Percentiles rank a stretch among this genome's conserved stretches.
Evolutionary conservation across 2,329 filamentous ascomycete genomes (phyloP).

Genomic region (Thermomyces lanuginosus): DNA sequence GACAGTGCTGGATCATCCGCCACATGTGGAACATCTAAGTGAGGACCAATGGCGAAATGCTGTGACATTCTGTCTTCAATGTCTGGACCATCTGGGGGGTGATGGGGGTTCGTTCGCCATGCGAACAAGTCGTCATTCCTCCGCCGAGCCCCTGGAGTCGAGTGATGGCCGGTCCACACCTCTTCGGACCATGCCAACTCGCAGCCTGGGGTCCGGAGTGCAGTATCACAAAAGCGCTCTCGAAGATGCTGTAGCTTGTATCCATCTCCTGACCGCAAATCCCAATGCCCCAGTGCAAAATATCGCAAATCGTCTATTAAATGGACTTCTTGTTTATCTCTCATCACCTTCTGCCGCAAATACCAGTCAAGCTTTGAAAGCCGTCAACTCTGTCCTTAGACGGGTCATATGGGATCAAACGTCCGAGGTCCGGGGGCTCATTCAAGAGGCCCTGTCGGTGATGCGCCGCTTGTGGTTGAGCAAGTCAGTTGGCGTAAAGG

Average conservation of each 20-base stretch:
- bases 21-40: constrained; percentile 66
- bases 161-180: constrained; percentile 16
- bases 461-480: constrained; percentile 63
- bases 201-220: constrained; percentile 11
- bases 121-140: constrained; percentile 13
- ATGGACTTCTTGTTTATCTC: constrained; percentile 44
- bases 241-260: constrained; percentile 46
- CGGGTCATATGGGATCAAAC: constrained; percentile 53
- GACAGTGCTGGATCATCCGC: constrained; percentile 51
- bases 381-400: constrained; percentile 55
- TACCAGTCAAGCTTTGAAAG: constrained; percentile 55
- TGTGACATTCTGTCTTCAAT: constrained; percentile 53
- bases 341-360: constrained; percentile 40
- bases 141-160: constrained; percentile 14
- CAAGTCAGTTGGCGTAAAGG: constrained; percentile 50
- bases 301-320: constrained; percentile 40
- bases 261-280: constrained; percentile 47
- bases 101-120: constrained; percentile 16
- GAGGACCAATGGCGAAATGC: constrained; percentile 51
- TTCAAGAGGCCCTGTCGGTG: constrained; percentile 49
- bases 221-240: constrained; percentile 20
- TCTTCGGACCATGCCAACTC: constrained; percentile 14
- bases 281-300: constrained; percentile 51
- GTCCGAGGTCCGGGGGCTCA: constrained; percentile 42
- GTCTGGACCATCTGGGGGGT: constrained; percentile 28